A percentile compares a stretch with the other conserved stretches of the same genome.
phyloP scores from a whole-genome alignment of 1,139 yeast genomes.

The Candida pseudoviswanathii region DNA sequence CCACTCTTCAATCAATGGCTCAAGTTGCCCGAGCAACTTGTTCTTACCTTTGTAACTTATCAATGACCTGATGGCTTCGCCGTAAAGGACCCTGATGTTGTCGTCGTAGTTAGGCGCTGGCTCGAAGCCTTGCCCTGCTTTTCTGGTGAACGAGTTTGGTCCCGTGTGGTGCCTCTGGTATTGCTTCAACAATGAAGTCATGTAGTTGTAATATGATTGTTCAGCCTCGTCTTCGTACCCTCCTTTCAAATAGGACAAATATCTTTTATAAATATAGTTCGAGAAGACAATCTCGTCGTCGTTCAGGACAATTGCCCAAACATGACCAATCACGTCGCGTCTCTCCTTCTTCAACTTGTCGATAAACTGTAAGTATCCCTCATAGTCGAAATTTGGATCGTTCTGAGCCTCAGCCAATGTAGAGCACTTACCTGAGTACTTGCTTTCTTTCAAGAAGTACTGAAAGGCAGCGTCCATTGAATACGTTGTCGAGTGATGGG shows the following conservation, averaged over 20 bases:
- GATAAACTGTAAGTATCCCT: constrained; percentile 34
- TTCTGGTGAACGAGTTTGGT: constrained; percentile 13
- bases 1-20: constrained; percentile 41
- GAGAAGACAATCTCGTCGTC: constrained; percentile 29
- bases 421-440: constrained; percentile 8
- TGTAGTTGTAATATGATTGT: constrained; percentile 23
- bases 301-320: constrained; percentile 36
- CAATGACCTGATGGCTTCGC: constrained; percentile 27
- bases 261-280: constrained; percentile 25
- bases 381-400: constrained; percentile 43
- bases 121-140: constrained; percentile 15
- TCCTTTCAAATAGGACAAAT: constrained; percentile 25
- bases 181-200: constrained; percentile 25
- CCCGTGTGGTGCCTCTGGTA: constrained; percentile 20
- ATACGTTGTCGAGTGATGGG: constrained; percentile 31
- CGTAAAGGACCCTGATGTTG: constrained; percentile 27
- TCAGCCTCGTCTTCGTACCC: constrained; percentile 21
- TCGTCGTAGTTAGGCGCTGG: constrained; percentile 20
- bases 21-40: constrained; percentile 32
- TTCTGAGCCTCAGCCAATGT: constrained; percentile 32
- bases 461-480: constrained; percentile 29
- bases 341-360: constrained; percentile 30
- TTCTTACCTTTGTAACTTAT: constrained; percentile 32
- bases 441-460: constrained; percentile 21
- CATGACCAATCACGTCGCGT: constrained; percentile 27